Conservation (phyloP, 352 stramenopile genomes). For the Pythium rishiriense region DNA sequence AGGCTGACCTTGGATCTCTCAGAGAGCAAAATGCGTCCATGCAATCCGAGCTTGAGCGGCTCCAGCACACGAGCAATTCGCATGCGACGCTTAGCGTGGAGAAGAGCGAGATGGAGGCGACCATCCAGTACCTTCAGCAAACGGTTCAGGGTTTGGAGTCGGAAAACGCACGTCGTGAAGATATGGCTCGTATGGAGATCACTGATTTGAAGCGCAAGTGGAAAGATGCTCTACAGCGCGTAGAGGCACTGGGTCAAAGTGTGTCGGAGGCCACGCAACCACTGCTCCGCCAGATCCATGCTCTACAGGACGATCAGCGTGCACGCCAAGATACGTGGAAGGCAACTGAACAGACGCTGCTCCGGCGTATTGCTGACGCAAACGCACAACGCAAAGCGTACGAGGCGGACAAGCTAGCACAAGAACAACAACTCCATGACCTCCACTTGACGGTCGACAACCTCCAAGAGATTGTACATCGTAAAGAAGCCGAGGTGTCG, state of each 20-base stretch:
- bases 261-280: constrained; percentile 74
- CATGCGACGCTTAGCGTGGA: constrained; percentile 53
- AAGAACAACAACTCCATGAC: constrained; percentile 40
- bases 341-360: constrained; percentile 42
- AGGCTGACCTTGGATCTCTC: constrained; percentile 33
- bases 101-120: constrained; percentile 60
- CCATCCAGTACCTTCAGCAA: constrained; percentile 61
- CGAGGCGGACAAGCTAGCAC: constrained; percentile 44
- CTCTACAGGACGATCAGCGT: constrained; percentile 67
- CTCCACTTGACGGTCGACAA: constrained; percentile 36
- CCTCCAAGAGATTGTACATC: constrained; percentile 34
- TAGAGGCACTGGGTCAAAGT: constrained; percentile 69
- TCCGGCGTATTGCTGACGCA: constrained; percentile 44
- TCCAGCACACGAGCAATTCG: constrained; percentile 48
- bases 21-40: constrained; percentile 37
- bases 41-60: constrained; percentile 34
- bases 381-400: constrained; percentile 32
- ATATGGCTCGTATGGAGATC: constrained; percentile 57
- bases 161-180: constrained; percentile 58
- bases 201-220: constrained; percentile 74
- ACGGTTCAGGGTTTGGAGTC: constrained; percentile 53
- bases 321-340: constrained; percentile 59
- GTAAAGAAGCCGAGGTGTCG: constrained; percentile 33
- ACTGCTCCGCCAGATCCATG: constrained; percentile 71
- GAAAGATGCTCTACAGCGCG: constrained; percentile 65